Conservation (phyloP, 2,329 filamentous ascomycete genomes). For the Neofusicoccum sp. region DNA sequence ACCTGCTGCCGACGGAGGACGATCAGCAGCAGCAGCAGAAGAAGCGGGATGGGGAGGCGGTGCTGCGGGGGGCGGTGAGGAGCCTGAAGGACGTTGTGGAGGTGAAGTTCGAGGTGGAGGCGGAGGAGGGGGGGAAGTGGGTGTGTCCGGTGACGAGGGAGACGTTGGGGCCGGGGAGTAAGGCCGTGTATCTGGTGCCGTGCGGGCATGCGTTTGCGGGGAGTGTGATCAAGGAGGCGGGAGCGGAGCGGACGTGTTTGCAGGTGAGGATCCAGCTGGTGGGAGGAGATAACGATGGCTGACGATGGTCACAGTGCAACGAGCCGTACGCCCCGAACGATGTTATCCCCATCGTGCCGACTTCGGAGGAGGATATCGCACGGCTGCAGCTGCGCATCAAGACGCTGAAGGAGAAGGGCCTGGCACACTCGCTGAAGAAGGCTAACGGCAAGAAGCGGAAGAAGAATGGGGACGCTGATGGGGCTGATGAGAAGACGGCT, state of each 20-base stretch:
- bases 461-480: slow-evolving; percentile 54
- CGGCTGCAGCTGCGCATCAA: slow-evolving; percentile 65
- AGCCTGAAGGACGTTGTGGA: slow-evolving; percentile 83
- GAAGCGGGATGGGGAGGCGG: slow-evolving; percentile 56
- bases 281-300: not conserved
- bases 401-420: slow-evolving; percentile 66
- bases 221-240: slow-evolving; percentile 78
- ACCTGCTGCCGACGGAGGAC: slow-evolving; percentile 57
- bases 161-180: slow-evolving; percentile 73
- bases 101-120: slow-evolving; percentile 68
- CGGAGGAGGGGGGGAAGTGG: slow-evolving; percentile 51
- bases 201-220: slow-evolving; percentile 95
- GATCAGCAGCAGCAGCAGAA: slow-evolving; percentile 42
- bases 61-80: slow-evolving; percentile 65
- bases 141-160: slow-evolving; percentile 87
- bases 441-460: slow-evolving; percentile 51
- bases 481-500: slow-evolving; percentile 23
- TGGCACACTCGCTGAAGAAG: slow-evolving; percentile 89
- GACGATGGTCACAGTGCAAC: slow-evolving; percentile 59
- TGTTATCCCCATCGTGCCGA: slow-evolving; percentile 78
- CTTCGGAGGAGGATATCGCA: slow-evolving; percentile 66
- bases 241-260: slow-evolving; percentile 57
- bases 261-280: slow-evolving; percentile 40
- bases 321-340: slow-evolving; percentile 70
- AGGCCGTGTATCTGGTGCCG: slow-evolving; percentile 84